Base-by-base conservation (phyloP, 1,139 yeast species). In the Geotrichum siamense region DNA sequence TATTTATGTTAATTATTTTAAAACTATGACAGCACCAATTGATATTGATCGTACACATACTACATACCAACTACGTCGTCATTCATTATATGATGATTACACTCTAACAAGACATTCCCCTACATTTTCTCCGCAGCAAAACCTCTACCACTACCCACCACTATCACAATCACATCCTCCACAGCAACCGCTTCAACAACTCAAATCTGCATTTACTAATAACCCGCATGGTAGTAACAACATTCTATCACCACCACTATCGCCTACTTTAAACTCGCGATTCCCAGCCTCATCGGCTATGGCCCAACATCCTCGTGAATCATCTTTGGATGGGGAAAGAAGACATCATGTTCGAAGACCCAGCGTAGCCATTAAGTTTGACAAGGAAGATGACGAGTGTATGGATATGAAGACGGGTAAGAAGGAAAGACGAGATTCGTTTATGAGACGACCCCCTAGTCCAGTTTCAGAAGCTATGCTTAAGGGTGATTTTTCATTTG, bases 391-490 rank as follows among this genome's bases (percentile, higher is more conserved):
- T 21, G 48, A 46, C 26, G 51, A 49, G 16, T 49, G 44, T 35
- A 31, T 20, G 26, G 40, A 38, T 22, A 29, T 38, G 34, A 38
- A 38, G 20, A 28, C 40, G 12, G 40, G 40, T 6, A 28, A 9
- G 6, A 8, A 20, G 12, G 45, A 38, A 17, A 32, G 40, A 10
- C 34, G 38, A 22, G 30, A 28, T 38, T 22, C 44, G 27, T 43
- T 42, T 21, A 22, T 56, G 30, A 44, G 49, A 31, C 48, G 61
- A 10, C 54, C 58, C 2, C 61, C 63, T 3, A 51, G 60, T 27
- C 59, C 60, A 6, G 53, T 58, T 23, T 60, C 61, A 16, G 63
- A 60, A 49, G 49, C 57, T 26, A 58, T 60, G 32, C 51, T 60
- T 39, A 59, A 58, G 47, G 64, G 64, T 17, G 63, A 60, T 28